Evolutionary conservation across 2,329 filamentous ascomycete genomes (phyloP), one percentile per base, ranked within the genome.

Genomic region (Emericellopsis cladophorae): DNA sequence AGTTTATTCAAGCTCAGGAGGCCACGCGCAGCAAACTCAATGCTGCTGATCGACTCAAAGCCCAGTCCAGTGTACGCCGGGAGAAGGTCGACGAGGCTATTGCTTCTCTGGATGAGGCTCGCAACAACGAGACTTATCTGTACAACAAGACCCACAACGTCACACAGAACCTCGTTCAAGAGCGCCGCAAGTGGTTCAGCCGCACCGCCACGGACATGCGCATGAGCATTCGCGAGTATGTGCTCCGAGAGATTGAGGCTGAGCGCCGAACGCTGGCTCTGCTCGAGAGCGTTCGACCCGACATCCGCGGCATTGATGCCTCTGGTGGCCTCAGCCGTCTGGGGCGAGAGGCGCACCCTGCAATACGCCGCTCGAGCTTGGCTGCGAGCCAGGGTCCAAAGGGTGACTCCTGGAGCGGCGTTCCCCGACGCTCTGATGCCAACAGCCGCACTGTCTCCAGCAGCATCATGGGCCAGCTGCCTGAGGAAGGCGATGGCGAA

Each of bases 71-170:
- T 43, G 89, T 98, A 31, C 83, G 87, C 46, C 76, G 84, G 31
- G 92, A 98, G 56, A 98, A 96, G 65, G 92, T 96, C 23, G 92
- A 98, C 57, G 92, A 98, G 62, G 92, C 92, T n/a, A 93, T 98
- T 53, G 74, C 79, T 15, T 76, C 87, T 5, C 73, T 96, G 5
- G 88, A 95, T 47, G 92, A 96, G 55, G 92, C 92, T 4, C 75
- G 83, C 42, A 80, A 75, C 47, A 79, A 84, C 49, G 92, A 98
- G 62, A 68, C 79, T 12, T 84, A 88, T 53, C 75, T 98, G 21
- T 76, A 78, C 45, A 78, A 84, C 51, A 95, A 95, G 65, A 93
- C 88, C 0, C 79, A 87, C 46, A 78, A 86, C 37, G 90, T 98
- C 9, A 96, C 92, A 0, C 72, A 81, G 37, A 95, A 95, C 57